These are phyloP conservation scores for Pseudonitzschia multiseries DNA, from an alignment of 108 stramenopile species.

Conservation along the genomic window DNA sequence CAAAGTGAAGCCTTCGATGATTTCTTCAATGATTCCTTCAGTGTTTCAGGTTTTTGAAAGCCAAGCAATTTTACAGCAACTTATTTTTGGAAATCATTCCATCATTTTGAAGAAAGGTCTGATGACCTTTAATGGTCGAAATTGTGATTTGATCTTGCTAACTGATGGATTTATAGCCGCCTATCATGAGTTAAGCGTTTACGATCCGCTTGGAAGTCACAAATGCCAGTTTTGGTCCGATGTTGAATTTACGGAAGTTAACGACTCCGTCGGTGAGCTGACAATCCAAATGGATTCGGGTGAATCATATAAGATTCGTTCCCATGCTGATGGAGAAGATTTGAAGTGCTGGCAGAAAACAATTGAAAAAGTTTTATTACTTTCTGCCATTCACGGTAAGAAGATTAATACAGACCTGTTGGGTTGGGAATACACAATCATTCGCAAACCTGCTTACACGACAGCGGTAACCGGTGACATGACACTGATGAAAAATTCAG, in stretches of 20 bases:
- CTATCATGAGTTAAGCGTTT: constrained; percentile 12
- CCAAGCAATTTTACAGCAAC: constrained; percentile 19
- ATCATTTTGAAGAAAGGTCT: constrained; percentile 26
- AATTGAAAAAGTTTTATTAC: constrained; percentile 28
- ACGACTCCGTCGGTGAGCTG: not conserved
- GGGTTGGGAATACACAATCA: constrained; percentile 46
- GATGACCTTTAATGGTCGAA: constrained; percentile 15
- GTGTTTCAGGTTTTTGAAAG: constrained; percentile 14
- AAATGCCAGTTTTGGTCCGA: constrained; percentile 31
- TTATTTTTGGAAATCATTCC: constrained; percentile 31
- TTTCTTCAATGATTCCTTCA: too few relatives aligned
- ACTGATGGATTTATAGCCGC: constrained; percentile 49
- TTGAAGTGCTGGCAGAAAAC: constrained; percentile 27
- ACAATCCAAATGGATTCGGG: constrained; percentile 16
- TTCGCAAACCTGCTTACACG: constrained; percentile 40
- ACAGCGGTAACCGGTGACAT: constrained; percentile 32
- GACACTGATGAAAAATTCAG: constrained; percentile 15
- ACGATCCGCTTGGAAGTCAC: constrained; percentile 25
- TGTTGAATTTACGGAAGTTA: constrained; percentile 20
- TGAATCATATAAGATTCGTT: constrained; percentile 16
- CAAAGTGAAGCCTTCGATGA: not conserved
- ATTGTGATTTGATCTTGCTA: constrained; percentile 36
- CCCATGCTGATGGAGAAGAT: constrained; percentile 4
- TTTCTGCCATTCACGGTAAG: constrained; percentile 16
- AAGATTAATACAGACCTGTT: constrained; percentile 12